These are phyloP conservation scores for Bacidia gigantensis DNA, from an alignment of 495 filamentous ascomycete genomes.

Conservation along the genomic window DNA sequence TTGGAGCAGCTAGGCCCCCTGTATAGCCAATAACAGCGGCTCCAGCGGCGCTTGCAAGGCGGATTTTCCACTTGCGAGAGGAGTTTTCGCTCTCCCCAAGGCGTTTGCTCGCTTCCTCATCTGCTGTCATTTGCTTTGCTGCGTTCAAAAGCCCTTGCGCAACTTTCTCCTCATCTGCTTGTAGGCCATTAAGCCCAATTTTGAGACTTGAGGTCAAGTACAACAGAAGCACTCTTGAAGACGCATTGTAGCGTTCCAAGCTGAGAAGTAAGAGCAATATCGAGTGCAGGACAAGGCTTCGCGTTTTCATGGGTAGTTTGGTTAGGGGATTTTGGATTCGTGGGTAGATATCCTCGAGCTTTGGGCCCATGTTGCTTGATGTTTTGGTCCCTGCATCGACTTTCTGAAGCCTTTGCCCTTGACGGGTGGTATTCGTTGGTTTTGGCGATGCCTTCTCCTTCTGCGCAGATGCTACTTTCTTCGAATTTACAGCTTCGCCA, in stretches of 20 bases:
- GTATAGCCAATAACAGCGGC: constrained; percentile 71
- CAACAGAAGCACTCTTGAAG: constrained; percentile 62
- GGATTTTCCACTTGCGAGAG: constrained; percentile 64
- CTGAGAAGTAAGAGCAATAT: constrained; percentile 63
- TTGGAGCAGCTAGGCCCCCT: constrained; percentile 65
- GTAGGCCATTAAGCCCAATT: constrained; percentile 47
- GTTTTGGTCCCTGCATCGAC: constrained; percentile 11
- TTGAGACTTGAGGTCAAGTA: constrained; percentile 53
- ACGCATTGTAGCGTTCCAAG: constrained; percentile 61
- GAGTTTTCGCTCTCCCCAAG: constrained; percentile 44
- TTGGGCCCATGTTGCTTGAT: constrained; percentile 21
- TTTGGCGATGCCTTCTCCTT: constrained; percentile 8
- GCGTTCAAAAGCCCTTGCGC: constrained; percentile 60
- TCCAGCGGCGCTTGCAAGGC: constrained; percentile 60
- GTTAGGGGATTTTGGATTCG: constrained; percentile 33
- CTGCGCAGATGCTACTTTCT: constrained; percentile 26
- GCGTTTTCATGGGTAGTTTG: constrained; percentile 27
- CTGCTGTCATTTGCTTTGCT: constrained; percentile 53
- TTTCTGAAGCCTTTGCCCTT: constrained; percentile 7
- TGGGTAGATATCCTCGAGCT: constrained; percentile 31
- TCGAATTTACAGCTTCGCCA: constrained; percentile 50
- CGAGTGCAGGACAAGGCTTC: constrained; percentile 39
- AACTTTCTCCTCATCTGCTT: constrained; percentile 59
- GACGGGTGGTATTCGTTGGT: constrained; percentile 9
- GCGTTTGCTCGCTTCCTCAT: constrained; percentile 51